Percentiles rank a stretch among this genome's conserved stretches.
These are phyloP conservation scores for Coemansia sp. DNA, from an alignment of 192 early-diverging fungal species.

Conservation along the genomic window DNA sequence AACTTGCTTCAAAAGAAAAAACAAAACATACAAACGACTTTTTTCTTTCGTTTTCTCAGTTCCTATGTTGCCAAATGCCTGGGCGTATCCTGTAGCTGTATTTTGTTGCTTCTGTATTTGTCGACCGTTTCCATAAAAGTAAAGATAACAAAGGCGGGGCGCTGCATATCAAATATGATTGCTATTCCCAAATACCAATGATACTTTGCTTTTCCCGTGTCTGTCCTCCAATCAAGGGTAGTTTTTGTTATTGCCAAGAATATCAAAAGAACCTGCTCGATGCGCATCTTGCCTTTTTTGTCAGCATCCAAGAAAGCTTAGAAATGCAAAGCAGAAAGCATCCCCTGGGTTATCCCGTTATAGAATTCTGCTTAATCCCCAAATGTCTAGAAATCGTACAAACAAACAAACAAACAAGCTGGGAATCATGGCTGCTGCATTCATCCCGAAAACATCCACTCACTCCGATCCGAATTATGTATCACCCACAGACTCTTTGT, in stretches of 20 bases:
- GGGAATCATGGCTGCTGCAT: background rate
- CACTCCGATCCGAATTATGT: background rate
- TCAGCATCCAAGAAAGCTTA: background rate
- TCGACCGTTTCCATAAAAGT: background rate
- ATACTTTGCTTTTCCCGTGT: background rate
- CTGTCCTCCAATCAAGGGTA: background rate
- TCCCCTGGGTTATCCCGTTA: background rate
- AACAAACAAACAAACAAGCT: background rate
- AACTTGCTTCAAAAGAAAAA: background rate
- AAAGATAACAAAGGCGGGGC: background rate
- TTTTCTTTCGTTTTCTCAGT: background rate
- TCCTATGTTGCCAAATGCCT: background rate
- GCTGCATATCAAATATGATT: background rate
- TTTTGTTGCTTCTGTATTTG: background rate
- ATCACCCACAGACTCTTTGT: slow-evolving; percentile 9
- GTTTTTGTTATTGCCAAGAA: background rate
- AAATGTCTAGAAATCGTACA: too few species aligned
- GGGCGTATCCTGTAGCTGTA: background rate
- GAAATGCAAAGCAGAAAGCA: background rate
- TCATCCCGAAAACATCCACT: background rate
- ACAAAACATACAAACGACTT: background rate
- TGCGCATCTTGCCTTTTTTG: slow-evolving; percentile 3
- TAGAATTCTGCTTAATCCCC: background rate
- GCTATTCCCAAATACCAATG: background rate
- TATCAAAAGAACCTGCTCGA: background rate